phyloP scores from a whole-genome alignment of 768 basidiomycete species.

The Hericium rajendrae region DNA sequence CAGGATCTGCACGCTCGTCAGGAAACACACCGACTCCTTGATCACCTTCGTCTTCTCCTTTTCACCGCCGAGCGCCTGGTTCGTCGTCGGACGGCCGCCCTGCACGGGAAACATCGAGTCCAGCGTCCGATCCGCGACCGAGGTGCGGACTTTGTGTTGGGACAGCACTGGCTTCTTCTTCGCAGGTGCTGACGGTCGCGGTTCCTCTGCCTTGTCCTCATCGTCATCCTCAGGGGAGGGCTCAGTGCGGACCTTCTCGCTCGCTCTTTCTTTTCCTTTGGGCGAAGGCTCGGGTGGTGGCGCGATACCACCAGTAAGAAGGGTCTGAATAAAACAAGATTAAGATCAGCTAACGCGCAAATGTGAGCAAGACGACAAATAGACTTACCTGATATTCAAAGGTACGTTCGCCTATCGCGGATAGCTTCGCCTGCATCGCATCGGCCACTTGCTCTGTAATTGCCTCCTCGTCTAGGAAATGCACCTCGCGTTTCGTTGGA shows the following conservation, averaged over 20 bases:
- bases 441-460: constrained; percentile 74
- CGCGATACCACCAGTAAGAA: constrained; percentile 42
- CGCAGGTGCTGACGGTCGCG: constrained; percentile 6
- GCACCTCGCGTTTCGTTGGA: constrained; percentile 94
- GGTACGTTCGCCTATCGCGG: constrained; percentile 23
- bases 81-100: not conserved
- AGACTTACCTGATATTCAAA: constrained; percentile 64
- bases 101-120: constrained; percentile 85
- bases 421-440: constrained; percentile 61
- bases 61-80: constrained; percentile 2
- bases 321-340: constrained; percentile 31
- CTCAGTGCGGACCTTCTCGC: constrained; percentile 1
- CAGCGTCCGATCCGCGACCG: constrained; percentile 76
- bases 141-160: constrained; percentile 89
- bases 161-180: constrained; percentile 49
- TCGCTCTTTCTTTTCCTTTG: constrained; percentile 10
- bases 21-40: constrained; percentile 60
- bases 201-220: not conserved
- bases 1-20: constrained; percentile 66
- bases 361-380: not conserved
- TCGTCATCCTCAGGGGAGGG: not conserved
- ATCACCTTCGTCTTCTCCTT: constrained; percentile 8
- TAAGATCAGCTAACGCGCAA: too few species aligned
- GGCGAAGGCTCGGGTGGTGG: not conserved
- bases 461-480: constrained; percentile 84